A percentile compares a stretch with the other conserved stretches of the same genome.
Evolutionary conservation across 495 filamentous ascomycete species (phyloP).

Genomic region (Neurospora sp.): DNA sequence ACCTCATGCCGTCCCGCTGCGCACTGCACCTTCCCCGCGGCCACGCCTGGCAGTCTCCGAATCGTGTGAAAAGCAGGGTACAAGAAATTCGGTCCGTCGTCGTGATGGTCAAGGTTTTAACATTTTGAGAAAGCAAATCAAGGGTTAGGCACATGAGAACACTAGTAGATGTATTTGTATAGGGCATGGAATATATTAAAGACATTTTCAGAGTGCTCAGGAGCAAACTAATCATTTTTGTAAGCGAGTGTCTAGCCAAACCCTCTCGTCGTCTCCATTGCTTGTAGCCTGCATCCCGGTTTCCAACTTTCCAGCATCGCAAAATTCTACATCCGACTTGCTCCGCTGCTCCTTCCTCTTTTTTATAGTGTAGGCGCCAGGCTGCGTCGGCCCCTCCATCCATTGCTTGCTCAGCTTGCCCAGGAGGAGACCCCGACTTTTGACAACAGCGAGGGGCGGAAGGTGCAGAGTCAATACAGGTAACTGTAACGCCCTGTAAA

Average conservation of each 20-base stretch:
- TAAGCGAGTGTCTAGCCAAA: not conserved
- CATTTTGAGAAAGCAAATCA: not conserved
- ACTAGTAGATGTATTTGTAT: rapidly evolving
- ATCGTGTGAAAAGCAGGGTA: not conserved
- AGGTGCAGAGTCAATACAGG: not conserved
- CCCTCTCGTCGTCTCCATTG: not conserved
- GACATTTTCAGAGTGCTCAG: not conserved
- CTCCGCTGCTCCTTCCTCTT: not conserved
- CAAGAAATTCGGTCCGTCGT: not conserved
- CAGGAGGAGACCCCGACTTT: not conserved
- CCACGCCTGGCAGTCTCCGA: not conserved
- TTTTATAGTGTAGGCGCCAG: not conserved
- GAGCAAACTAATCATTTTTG: not conserved
- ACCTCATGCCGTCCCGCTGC: not conserved
- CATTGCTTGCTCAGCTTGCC: not conserved
- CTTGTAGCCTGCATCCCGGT: not conserved
- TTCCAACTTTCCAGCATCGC: not conserved
- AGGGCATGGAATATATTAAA: no score
- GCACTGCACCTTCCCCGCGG: not conserved
- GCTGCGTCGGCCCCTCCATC: not conserved
- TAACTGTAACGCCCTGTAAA: not conserved
- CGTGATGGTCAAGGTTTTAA: not conserved
- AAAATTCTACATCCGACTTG: not conserved
- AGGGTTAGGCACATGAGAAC: not conserved
- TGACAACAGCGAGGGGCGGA: not conserved